Evolutionary conservation across 169 alveolate species (phyloP).

Genomic region (Cryptosporidium meleagridis): DNA sequence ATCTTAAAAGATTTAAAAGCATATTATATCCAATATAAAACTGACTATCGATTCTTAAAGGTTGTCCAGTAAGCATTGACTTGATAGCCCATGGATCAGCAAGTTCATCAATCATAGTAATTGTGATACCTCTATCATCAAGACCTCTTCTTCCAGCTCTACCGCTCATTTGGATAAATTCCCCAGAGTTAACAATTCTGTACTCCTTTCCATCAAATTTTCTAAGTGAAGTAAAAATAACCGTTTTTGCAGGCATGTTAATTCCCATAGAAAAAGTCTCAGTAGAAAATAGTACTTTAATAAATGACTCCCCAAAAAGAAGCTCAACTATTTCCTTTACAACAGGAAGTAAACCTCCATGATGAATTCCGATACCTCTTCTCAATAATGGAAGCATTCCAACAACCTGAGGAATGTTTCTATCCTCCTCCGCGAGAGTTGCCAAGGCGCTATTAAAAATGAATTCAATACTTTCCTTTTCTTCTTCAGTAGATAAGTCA

Average conservation of each 20-base stretch:
- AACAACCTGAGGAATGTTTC: constrained; percentile 92
- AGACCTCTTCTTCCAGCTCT: constrained; percentile 98
- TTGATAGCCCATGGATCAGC: constrained; percentile 84
- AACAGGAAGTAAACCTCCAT: constrained; percentile 97
- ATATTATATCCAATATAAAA: constrained; percentile 96
- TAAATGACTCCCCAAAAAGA: constrained; percentile 94
- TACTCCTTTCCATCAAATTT: constrained; percentile 94
- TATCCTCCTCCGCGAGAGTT: constrained; percentile 96
- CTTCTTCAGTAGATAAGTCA: constrained; percentile 87
- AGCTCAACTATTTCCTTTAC: constrained; percentile 96
- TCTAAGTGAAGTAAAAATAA: constrained; percentile 94
- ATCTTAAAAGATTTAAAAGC: constrained; percentile 95
- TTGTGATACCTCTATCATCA: constrained; percentile 96
- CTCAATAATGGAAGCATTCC: constrained; percentile 91
- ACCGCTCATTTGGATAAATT: constrained; percentile 95
- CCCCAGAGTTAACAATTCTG: constrained; percentile 95
- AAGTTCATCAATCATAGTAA: constrained; percentile 93
- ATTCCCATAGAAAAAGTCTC: constrained; percentile 98
- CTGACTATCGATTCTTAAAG: constrained; percentile 90
- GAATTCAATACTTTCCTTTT: constrained; percentile 91
- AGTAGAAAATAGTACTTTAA: constrained; percentile 95
- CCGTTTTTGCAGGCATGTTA: constrained; percentile 99
- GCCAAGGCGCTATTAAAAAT: constrained; percentile 96
- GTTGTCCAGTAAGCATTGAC: constrained; percentile 68
- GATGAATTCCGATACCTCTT: constrained; percentile 98